Base-by-base conservation (phyloP, 352 stramenopile genomes). In the Phytophthora ramorum region DNA sequence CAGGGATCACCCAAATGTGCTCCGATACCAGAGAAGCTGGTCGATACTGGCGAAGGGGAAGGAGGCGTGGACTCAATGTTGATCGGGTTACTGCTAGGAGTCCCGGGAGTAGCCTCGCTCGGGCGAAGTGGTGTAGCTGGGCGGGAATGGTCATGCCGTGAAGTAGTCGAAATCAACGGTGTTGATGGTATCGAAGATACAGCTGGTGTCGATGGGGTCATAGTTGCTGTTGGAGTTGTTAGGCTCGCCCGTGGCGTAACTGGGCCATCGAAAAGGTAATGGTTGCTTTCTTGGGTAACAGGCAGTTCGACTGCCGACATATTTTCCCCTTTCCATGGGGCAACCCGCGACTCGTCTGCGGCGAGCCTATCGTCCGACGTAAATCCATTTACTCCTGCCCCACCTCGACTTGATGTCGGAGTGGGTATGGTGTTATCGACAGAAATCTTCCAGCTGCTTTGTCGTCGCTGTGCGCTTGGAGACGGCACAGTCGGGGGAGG, bases 251-350 rank as follows among this genome's bases (percentile, higher is more conserved):
- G 55, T n/a, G 65, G 45, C 12, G 48, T 53, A 6, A 34, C 59
- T 30, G 69, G 65, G 0, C 64, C 62, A 32, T 78, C 70, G 12
- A 78, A 78, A 2, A 78, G 66, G 19, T 69, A 75, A 30, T 60
- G 34, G 6, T 53, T 72, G 30, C 24, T 62, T 8, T 68, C 54
- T 43, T 59, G 69, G 7, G 41, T 63, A 43, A 26, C 53, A 13
- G 47, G 46, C 49, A 56, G 4, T 24, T 64, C 65, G 17, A 48
- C 41, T 3, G 58, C n/a, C 10, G 55, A 6, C 4, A 13, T 16
- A 22, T 47, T 54, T 55, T 65, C 58, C 12, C 24, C 44, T 51
- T 61, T 45, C 66, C 67, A 74, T 6, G 66, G 66, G 35, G 60
- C 49, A 4, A 74, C 53, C 3, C 5, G 13, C 3, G 30, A 41